A percentile compares a stretch with the other conserved stretches of the same genome.
Conservation (phyloP, 352 stramenopile species). For the Blastocystis sp. region DNA sequence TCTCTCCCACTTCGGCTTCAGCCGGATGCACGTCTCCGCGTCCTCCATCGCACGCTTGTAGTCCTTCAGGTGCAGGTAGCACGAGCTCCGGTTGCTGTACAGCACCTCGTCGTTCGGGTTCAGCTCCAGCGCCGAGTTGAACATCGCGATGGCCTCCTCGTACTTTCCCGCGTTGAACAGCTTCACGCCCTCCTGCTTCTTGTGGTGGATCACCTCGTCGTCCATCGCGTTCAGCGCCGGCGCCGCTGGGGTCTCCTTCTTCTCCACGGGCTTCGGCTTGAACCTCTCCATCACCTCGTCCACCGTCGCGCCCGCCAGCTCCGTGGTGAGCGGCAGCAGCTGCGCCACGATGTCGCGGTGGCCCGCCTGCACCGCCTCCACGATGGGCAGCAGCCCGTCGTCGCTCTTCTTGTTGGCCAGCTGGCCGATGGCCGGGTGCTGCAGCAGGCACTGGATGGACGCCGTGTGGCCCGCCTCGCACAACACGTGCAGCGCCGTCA, state of each 20-base stretch:
- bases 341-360: conserved; percentile 20
- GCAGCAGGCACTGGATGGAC: conserved; percentile 13
- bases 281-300: conserved; percentile 26
- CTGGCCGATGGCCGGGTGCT: conserved; percentile 10
- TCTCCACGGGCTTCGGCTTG: conserved; percentile 9
- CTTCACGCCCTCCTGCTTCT: conserved; percentile 30
- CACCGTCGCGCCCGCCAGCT: background rate
- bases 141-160: conserved; percentile 38
- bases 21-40: conserved; percentile 38
- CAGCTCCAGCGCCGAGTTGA: conserved; percentile 35
- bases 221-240: background rate
- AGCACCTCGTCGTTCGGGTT: conserved; percentile 54
- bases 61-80: conserved; percentile 47
- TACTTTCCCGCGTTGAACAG: conserved; percentile 52
- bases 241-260: background rate
- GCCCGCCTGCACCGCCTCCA: conserved; percentile 15
- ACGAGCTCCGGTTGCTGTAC: conserved; percentile 64
- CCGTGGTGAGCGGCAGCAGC: conserved; percentile 34
- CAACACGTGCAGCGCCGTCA: conserved; percentile 31
- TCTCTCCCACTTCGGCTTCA: conserved; percentile 49
- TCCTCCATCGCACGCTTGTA: conserved; percentile 56
- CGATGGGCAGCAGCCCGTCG: conserved; percentile 13
- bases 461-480: conserved; percentile 23
- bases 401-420: conserved; percentile 20
- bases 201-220: conserved; percentile 15